These are phyloP conservation scores for Cucumis sativus DNA, from an alignment of 306 rosid species.

Conservation along the genomic window Cucumber_9930_V3 NC_026658.2:5208001-5208500, in stretches of 20 bases:
- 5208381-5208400: neutral
- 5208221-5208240: neutral
- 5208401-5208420: neutral
- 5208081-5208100: neutral
- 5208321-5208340: neutral
- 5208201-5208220: neutral
- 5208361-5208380: neutral
- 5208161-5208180: neutral
- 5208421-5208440: conserved; percentile 2
- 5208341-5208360: neutral
- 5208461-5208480: conserved; percentile 62
- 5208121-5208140: neutral
- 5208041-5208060: neutral
- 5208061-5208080: neutral
- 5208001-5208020: neutral
- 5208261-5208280: neutral
- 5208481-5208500: conserved; percentile 98
- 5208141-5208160: neutral
- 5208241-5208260: neutral
- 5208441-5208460: neutral
- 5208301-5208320: neutral
- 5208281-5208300: neutral
- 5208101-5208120: neutral
- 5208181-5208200: neutral
- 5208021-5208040: neutral